phyloP scores from a whole-genome alignment of 305 asterid genomes.

The Andrographis paniculata region DNA sequence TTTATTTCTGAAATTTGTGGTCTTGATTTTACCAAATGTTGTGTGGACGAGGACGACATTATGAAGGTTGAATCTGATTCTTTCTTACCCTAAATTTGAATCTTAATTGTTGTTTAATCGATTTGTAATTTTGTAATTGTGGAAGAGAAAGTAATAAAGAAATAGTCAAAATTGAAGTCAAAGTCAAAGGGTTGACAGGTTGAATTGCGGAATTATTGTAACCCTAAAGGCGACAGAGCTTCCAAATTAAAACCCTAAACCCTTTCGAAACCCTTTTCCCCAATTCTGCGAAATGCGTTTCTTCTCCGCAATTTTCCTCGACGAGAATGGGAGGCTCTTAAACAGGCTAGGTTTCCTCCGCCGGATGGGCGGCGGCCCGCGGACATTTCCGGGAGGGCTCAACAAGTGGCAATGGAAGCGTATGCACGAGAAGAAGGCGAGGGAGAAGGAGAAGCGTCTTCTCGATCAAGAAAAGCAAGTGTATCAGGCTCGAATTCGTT shows the following conservation, averaged over 20 bases:
- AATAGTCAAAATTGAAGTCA: too few species aligned
- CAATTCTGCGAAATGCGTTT: conserved; percentile 30
- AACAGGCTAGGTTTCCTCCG: conserved; percentile 41
- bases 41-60: too few species aligned
- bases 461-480: conserved; percentile 86
- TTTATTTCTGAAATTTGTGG: too few species aligned
- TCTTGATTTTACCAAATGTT: too few species aligned
- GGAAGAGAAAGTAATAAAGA: too few species aligned
- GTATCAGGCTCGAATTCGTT: conserved; percentile 74
- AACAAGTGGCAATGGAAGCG: conserved; percentile 99
- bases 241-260: conserved; percentile 61
- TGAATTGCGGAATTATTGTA: too few species aligned
- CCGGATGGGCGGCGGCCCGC: conserved; percentile 88
- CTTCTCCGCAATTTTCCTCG: conserved; percentile 27
- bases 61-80: too few species aligned
- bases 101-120: too few species aligned
- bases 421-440: conserved; percentile 89
- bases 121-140: too few species aligned
- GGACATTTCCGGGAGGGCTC: conserved; percentile 92
- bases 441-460: conserved; percentile 74
- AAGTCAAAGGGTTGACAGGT: too few species aligned
- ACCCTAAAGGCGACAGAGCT: too few species aligned
- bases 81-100: too few species aligned
- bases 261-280: conserved; percentile 16
- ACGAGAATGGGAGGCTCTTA: conserved; percentile 22